These are phyloP conservation scores for Zostera marina DNA, from an alignment of 116 monocot species.

Conservation along the genomic window DNA sequence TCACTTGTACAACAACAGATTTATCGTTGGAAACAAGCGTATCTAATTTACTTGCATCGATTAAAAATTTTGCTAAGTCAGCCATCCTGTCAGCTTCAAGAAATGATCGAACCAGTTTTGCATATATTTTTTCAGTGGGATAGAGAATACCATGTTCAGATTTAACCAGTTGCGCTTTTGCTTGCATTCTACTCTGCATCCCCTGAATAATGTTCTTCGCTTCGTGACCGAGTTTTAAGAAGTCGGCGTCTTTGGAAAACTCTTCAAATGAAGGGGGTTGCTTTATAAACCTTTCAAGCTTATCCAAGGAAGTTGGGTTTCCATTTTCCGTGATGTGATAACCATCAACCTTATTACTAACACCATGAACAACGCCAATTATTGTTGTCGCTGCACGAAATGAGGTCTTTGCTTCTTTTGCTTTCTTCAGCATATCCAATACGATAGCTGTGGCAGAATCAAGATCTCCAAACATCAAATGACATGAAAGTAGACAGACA, in stretches of 20 bases:
- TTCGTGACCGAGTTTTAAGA: constrained; percentile 43
- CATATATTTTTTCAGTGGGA: constrained; percentile 82
- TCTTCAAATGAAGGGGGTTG: constrained; percentile 33
- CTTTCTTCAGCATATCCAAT: constrained; percentile 74
- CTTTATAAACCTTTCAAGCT: constrained; percentile 19
- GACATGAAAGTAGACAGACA: constrained; percentile 66
- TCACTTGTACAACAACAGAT: constrained; percentile 65
- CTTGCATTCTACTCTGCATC: constrained; percentile 38
- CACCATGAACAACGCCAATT: constrained; percentile 28
- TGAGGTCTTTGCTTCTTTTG: constrained; percentile 60
- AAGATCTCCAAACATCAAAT: constrained; percentile 77
- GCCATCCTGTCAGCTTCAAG: constrained; percentile 47
- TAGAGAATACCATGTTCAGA: constrained; percentile 73
- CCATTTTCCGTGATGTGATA: constrained; percentile 5
- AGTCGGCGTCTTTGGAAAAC: constrained; percentile 42
- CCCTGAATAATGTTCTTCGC: constrained; percentile 37
- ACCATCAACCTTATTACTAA: constrained; percentile 9
- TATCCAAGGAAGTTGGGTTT: constrained; percentile 5
- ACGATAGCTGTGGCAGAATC: constrained; percentile 50
- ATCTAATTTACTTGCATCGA: constrained; percentile 58
- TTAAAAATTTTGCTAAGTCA: constrained; percentile 59
- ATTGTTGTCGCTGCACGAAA: constrained; percentile 46
- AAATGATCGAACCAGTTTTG: constrained; percentile 69
- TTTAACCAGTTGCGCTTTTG: constrained; percentile 46
- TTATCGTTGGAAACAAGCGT: constrained; percentile 50